phyloP scores from a whole-genome alignment of 2,329 filamentous ascomycete genomes.

The Thermoascus crustaceus region DNA sequence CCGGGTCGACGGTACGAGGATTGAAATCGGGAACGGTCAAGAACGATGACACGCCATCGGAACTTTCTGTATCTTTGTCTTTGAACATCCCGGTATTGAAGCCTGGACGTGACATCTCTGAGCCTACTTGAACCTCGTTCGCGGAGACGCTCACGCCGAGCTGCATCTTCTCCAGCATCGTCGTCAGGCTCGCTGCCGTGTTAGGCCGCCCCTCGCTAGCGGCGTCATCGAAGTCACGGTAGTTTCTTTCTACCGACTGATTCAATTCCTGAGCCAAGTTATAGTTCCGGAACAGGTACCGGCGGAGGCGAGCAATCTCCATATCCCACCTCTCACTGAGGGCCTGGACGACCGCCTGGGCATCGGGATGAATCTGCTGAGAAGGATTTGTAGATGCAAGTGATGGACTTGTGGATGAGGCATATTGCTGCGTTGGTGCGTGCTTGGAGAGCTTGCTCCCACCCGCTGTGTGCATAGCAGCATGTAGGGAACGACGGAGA shows the following conservation, averaged over 20 bases:
- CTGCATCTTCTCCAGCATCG: constrained; percentile 31
- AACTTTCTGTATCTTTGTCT: constrained; percentile 4
- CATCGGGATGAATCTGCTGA: constrained; percentile 28
- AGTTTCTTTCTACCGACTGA: constrained; percentile 9
- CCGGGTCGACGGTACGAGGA: constrained; percentile 5
- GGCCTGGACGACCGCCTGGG: constrained; percentile 33
- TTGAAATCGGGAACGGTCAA: constrained; percentile 7
- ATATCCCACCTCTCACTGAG: constrained; percentile 39
- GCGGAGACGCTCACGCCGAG: constrained; percentile 25
- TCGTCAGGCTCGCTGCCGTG: constrained; percentile 30
- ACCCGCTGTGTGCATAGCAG: constrained; percentile 26
- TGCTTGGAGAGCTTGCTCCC: constrained; percentile 27
- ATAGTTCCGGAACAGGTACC: constrained; percentile 41
- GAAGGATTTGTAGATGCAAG: constrained; percentile 14
- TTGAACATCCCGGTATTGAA: constrained; percentile 5
- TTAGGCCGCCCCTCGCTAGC: constrained; percentile 29
- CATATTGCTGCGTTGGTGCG: constrained; percentile 10
- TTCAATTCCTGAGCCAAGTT: constrained; percentile 30
- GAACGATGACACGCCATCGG: constrained; percentile 5
- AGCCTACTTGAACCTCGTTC: constrained; percentile 21
- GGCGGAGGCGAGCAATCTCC: constrained; percentile 34
- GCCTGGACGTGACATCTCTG: constrained; percentile 13
- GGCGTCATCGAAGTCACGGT: constrained; percentile 22
- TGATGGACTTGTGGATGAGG: constrained; percentile 7
- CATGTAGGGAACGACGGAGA: constrained; percentile 37